Base-by-base conservation (phyloP, 2,329 filamentous ascomycete genomes). In the Colletotrichum karsti region DNA sequence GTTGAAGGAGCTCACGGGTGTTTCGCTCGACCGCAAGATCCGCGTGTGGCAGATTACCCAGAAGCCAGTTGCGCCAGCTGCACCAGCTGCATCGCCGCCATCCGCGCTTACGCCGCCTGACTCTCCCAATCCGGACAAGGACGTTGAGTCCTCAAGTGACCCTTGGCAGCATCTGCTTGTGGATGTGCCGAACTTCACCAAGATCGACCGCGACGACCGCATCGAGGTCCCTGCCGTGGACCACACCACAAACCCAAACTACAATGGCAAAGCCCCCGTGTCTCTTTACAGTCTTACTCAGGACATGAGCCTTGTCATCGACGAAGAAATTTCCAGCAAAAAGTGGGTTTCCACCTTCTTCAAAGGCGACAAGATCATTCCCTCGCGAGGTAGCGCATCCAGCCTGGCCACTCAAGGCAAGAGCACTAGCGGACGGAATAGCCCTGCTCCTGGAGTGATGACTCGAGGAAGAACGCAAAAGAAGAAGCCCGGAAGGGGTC, bases 241-340 rank as follows among this genome's bases (percentile, higher is more conserved):
- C 77, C 84, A 91, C 53, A 96, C 93, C 0, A 82, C 82, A 63
- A 91, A 97, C 73, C 73, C 83, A 3, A 94, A 94, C 37, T 95
- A 93, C 79, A 97, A 97, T 72, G 94, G 94, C 13, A 86, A 82
- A 22, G 85, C 89, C 67, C 89, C 88, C 2, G 80, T 98, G 53
- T 87, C 88, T 44, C 82, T 89, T 60, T 87, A 90, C 55, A 90
- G 91, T 2, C 83, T 98, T 22, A 88, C 86, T n/a, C 88, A 89
- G 33, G 91, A 93, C 69, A 90, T 93, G 74, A 89, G 91, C 4
- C 85, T 98, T 55, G 89, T 97, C n/a, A 82, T 98, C 5, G 95
- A 98, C 76, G 94, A 97, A 77, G 86, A 91, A 69, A 84, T 91
- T 51, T 86, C 88, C 12, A 84, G 84, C 18, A 87, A 90, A 54